Evolutionary conservation across 2,329 filamentous ascomycete species (phyloP).

Genomic region (Aaosphaeria arxii): DNA sequence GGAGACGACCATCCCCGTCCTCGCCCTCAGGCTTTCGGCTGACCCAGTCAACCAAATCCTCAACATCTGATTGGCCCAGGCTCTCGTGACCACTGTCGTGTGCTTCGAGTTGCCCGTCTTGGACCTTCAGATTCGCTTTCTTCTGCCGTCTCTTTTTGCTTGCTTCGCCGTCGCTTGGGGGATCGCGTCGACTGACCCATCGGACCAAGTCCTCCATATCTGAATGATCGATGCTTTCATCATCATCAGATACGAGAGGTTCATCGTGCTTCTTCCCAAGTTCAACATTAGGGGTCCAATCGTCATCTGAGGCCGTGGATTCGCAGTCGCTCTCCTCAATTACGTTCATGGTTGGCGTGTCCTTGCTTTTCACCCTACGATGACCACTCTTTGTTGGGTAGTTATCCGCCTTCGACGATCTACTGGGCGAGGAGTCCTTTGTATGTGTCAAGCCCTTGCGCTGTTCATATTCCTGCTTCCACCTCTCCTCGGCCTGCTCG

Average conservation of each 20-base stretch:
- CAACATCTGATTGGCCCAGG: slow-evolving; percentile 27
- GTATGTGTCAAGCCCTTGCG: slow-evolving; percentile 22
- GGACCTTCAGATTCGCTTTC: neutral
- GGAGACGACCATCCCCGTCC: neutral
- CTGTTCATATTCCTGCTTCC: slow-evolving; percentile 26
- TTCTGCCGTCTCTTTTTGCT: neutral
- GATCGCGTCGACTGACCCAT: slow-evolving; percentile 30
- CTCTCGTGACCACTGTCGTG: slow-evolving; percentile 24
- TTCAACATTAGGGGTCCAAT: neutral
- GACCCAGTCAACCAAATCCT: slow-evolving; percentile 26
- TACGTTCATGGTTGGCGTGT: slow-evolving; percentile 16
- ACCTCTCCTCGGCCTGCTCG: slow-evolving; percentile 15
- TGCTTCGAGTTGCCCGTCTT: neutral
- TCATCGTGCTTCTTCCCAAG: neutral
- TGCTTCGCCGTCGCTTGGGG: slow-evolving; percentile 25
- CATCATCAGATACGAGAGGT: neutral
- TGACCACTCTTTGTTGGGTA: slow-evolving; percentile 20
- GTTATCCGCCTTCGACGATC: slow-evolving; percentile 12
- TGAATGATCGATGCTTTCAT: slow-evolving; percentile 23
- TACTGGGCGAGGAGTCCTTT: slow-evolving; percentile 14
- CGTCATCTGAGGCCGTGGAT: slow-evolving; percentile 4
- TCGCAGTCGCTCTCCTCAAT: slow-evolving; percentile 1
- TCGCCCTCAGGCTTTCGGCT: slow-evolving; percentile 10
- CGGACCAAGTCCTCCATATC: slow-evolving; percentile 32
- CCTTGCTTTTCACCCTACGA: slow-evolving; percentile 26